phyloP scores from a whole-genome alignment of 805 yeast genomes.

The Kodamaea neixiangensis region DNA sequence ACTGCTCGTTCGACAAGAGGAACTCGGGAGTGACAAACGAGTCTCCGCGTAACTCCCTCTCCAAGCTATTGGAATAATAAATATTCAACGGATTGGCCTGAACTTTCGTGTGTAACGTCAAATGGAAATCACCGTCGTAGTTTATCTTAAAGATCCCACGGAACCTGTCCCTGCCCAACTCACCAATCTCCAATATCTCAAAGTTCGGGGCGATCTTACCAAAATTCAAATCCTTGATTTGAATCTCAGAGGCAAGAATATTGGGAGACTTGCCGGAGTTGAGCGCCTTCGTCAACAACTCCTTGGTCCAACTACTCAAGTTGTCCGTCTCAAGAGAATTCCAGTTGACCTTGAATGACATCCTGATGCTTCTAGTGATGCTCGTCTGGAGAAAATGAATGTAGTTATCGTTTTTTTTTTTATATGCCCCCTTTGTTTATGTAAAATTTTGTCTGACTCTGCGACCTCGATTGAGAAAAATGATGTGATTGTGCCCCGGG shows the following conservation, averaged over 20 bases:
- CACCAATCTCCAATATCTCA: slow-evolving; percentile 83
- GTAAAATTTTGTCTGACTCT: background rate
- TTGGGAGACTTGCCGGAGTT: slow-evolving; percentile 73
- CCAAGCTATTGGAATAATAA: slow-evolving; percentile 48
- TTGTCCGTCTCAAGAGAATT: slow-evolving; percentile 66
- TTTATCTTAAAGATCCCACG: slow-evolving; percentile 80
- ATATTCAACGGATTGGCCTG: slow-evolving; percentile 84
- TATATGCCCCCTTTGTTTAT: background rate
- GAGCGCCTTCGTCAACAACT: slow-evolving; percentile 67
- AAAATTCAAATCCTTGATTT: slow-evolving; percentile 67
- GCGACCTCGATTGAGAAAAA: background rate
- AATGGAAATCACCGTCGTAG: slow-evolving; percentile 73
- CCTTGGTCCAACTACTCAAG: slow-evolving; percentile 61
- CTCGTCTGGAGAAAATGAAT: background rate
- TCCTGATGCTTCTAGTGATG: slow-evolving; percentile 22
- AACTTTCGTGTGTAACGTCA: slow-evolving; percentile 74
- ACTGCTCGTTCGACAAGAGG: slow-evolving; percentile 62
- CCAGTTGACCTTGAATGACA: slow-evolving; percentile 86
- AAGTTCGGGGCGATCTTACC: slow-evolving; percentile 74
- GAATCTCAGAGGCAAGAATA: slow-evolving; percentile 67
- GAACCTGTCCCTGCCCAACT: slow-evolving; percentile 71
- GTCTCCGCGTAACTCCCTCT: slow-evolving; percentile 33
- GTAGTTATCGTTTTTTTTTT: background rate
- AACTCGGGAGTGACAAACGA: slow-evolving; percentile 67
- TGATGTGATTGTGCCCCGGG: background rate